Evolutionary conservation across 768 basidiomycete species (phyloP).

Genomic region (Kwoniella newhampshirensis): DNA sequence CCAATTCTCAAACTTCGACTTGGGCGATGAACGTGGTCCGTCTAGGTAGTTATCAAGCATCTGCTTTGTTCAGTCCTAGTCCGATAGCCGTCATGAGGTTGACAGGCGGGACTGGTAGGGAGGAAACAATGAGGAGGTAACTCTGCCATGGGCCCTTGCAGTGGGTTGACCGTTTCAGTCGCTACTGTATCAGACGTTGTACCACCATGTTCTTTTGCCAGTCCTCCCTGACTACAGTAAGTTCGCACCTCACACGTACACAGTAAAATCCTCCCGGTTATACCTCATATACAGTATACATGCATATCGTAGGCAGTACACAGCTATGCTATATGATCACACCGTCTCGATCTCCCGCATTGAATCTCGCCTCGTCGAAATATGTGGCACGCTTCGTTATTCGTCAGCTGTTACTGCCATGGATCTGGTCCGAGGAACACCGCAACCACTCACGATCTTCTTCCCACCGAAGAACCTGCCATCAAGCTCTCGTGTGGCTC

Average conservation of each 20-base stretch:
- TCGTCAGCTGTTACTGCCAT: not conserved
- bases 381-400: conserved; percentile 39
- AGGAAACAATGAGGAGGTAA: not conserved
- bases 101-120: not conserved
- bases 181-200: too few species aligned
- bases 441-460: conserved; percentile 60
- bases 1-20: not conserved
- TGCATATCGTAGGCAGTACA: not conserved
- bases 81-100: conserved; percentile 31
- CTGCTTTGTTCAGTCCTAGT: conserved; percentile 33
- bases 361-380: conserved; percentile 50
- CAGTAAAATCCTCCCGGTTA: not conserved
- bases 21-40: conserved; percentile 35
- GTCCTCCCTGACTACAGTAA: too few species aligned
- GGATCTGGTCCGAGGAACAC: too few species aligned
- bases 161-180: too few species aligned
- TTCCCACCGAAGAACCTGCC: conserved; percentile 89
- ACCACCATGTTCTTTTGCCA: too few species aligned
- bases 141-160: too few species aligned
- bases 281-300: not conserved
- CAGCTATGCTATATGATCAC: conserved; percentile 5
- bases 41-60: conserved; percentile 38
- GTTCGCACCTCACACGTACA: too few species aligned
- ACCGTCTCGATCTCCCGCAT: conserved; percentile 47
- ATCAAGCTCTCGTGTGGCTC: conserved; percentile 87